Evolutionary conservation across 257 asterid genomes (phyloP), one percentile per base, ranked within the genome.

Genomic region (Vinca minor): DNA sequence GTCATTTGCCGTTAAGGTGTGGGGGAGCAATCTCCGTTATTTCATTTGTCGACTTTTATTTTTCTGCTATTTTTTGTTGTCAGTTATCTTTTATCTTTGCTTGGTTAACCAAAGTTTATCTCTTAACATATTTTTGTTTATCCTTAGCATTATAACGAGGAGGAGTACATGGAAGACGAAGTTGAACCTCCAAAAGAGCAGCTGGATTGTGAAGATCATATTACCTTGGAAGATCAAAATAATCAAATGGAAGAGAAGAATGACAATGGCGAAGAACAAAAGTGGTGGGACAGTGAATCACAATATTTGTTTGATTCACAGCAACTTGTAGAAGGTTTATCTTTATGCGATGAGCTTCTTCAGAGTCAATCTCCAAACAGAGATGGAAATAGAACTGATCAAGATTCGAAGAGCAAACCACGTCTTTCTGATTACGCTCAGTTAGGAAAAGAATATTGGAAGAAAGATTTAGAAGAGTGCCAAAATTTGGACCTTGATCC

Each of bases 351-450:
- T 21, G 96, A 92, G 61, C 69, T 89, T 71, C 85, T 92, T 13
- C 91, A 68, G 70, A 92, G 96, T 88, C 98, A 89, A 64, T 89
- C 98, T 32, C 96, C 98, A 9, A 52, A 45, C 48, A 83, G 96
- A 79, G 85, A 76, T 17, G 93, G 76, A 63, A 63, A 1, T 25
- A 84, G 62, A 72, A 77, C 69, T 38, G 72, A 5, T n/a, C 77
- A 69, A 68, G 82, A 35, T 42, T 52, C 1, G 47, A 77, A 68
- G 35, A 50, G 21, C 60, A 89, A 83, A 63, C 77, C 93, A 13
- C 71, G 76, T 44, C 84, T 89, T 29, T 75, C 97, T 46, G 97
- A 89, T 69, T 92, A 89, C 64, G 85, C 88, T 36, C 78, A 38
- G 9, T 77, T 92, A 57, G 96, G 97, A 68, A 71, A 88, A 0